A percentile compares a stretch with the other conserved stretches of the same genome.
phyloP scores from a whole-genome alignment of 768 basidiomycete species.

The Suillus placidus region DNA sequence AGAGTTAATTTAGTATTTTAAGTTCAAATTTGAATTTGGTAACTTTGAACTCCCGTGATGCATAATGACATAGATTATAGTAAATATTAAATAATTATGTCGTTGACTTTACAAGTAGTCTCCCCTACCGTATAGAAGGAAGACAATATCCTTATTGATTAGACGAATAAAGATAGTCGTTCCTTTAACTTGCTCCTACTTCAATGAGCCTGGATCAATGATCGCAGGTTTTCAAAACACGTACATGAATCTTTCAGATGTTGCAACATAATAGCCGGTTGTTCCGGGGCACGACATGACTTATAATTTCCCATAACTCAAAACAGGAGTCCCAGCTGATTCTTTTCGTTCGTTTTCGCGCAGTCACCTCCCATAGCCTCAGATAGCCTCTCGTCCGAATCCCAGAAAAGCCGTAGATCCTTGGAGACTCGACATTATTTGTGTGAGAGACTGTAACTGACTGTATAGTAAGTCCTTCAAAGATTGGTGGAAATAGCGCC shows the following conservation, averaged over 20 bases:
- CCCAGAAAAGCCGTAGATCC: not conserved
- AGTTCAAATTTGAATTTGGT: too few species aligned
- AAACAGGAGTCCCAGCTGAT: not conserved
- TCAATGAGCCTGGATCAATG: too few species aligned
- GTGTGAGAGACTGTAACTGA: slow-evolving; percentile 1
- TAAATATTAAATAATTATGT: too few species aligned
- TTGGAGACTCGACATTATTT: not conserved
- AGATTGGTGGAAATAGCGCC: not conserved
- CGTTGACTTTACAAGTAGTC: too few species aligned
- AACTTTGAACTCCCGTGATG: too few species aligned
- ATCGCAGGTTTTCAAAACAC: too few species aligned
- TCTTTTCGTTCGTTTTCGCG: not conserved
- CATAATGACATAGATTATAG: too few species aligned
- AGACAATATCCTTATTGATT: too few species aligned
- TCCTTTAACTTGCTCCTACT: not conserved
- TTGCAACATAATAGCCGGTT: not conserved
- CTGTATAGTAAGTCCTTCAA: not conserved
- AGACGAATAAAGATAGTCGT: not conserved
- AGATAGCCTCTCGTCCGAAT: not conserved
- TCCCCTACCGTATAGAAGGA: too few species aligned
- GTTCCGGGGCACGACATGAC: not conserved
- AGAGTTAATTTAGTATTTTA: too few species aligned
- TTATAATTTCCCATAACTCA: not conserved
- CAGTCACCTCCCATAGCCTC: not conserved
- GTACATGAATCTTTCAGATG: too few species aligned